phyloP scores from a whole-genome alignment of 2,329 filamentous ascomycete species.

The Parastagonospora avenae region DNA sequence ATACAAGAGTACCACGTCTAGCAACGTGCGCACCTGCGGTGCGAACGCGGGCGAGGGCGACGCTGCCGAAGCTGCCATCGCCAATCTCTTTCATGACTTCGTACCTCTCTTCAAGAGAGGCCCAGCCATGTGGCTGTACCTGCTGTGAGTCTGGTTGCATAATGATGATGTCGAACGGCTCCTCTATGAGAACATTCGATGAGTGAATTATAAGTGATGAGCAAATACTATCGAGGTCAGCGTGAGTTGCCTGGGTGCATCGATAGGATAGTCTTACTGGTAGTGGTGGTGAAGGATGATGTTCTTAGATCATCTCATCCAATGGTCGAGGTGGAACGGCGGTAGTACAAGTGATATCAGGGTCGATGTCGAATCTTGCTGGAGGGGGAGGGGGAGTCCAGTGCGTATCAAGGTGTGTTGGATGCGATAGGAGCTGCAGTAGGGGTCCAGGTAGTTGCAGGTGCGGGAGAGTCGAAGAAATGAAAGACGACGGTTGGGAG shows the following conservation, averaged over 20 bases:
- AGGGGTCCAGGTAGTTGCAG: constrained; percentile 50
- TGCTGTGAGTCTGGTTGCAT: constrained; percentile 83
- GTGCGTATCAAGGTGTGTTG: constrained; percentile 43
- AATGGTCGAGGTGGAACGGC: constrained; percentile 10
- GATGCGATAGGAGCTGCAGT: constrained; percentile 42
- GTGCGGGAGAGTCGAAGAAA: constrained; percentile 46
- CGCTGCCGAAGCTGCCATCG: constrained; percentile 97
- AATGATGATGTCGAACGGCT: constrained; percentile 41
- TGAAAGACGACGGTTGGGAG: constrained; percentile 49
- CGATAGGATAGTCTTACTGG: constrained; percentile 19
- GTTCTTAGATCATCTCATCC: constrained; percentile 43
- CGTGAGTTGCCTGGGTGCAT: background rate
- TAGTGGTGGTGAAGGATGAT: constrained; percentile 21
- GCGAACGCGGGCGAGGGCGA: constrained; percentile 87
- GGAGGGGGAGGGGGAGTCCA: constrained; percentile 35
- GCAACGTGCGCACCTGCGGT: constrained; percentile 88
- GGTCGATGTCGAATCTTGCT: constrained; percentile 27
- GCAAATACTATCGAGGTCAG: constrained; percentile 24
- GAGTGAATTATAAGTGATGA: constrained; percentile 7
- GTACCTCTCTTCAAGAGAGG: constrained; percentile 86
- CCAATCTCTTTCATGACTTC: constrained; percentile 98
- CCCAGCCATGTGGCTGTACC: constrained; percentile 69
- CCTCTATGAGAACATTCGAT: constrained; percentile 10
- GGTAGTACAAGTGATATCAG: constrained; percentile 16
- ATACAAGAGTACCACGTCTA: constrained; percentile 87